Conservation (phyloP, 2,329 filamentous ascomycete genomes). For the Aaosphaeria arxii region DNA sequence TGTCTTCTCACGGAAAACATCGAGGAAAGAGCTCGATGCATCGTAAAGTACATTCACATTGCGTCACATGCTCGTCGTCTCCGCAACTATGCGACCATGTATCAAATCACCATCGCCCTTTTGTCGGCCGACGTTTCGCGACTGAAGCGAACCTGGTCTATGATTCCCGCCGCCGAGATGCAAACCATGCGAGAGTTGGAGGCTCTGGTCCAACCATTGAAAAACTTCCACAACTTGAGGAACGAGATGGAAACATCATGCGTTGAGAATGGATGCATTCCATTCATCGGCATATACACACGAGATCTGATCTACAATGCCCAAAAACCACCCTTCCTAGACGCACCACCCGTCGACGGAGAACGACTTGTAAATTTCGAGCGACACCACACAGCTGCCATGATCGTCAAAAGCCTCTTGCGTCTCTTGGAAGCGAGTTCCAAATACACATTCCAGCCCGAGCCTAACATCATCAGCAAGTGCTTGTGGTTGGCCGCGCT, state of each 20-base stretch:
- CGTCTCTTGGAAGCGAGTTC: conserved; percentile 77
- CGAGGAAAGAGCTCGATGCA: conserved; percentile 70
- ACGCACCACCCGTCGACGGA: conserved; percentile 55
- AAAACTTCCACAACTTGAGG: conserved; percentile 74
- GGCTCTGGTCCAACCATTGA: conserved; percentile 68
- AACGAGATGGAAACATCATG: conserved; percentile 72
- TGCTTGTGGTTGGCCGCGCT: conserved; percentile 84
- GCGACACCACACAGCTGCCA: conserved; percentile 71
- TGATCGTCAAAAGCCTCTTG: conserved; percentile 75
- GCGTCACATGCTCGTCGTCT: conserved; percentile 71
- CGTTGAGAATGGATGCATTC: conserved; percentile 72
- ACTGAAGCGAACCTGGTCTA: conserved; percentile 67
- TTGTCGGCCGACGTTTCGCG: conserved; percentile 70
- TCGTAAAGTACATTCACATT: conserved; percentile 81
- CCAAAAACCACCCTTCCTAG: conserved; percentile 73
- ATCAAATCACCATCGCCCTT: conserved; percentile 74
- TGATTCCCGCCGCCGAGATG: conserved; percentile 64
- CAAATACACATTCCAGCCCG: conserved; percentile 69
- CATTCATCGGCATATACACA: conserved; percentile 76
- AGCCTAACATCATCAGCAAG: conserved; percentile 73
- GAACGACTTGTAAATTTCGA: conserved; percentile 80
- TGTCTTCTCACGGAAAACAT: conserved; percentile 69
- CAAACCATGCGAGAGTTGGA: conserved; percentile 68
- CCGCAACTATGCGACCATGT: conserved; percentile 81
- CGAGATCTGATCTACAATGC: conserved; percentile 81